phyloP scores from a whole-genome alignment of 73 alveolate genomes.

The Paramecium caudatum region DNA sequence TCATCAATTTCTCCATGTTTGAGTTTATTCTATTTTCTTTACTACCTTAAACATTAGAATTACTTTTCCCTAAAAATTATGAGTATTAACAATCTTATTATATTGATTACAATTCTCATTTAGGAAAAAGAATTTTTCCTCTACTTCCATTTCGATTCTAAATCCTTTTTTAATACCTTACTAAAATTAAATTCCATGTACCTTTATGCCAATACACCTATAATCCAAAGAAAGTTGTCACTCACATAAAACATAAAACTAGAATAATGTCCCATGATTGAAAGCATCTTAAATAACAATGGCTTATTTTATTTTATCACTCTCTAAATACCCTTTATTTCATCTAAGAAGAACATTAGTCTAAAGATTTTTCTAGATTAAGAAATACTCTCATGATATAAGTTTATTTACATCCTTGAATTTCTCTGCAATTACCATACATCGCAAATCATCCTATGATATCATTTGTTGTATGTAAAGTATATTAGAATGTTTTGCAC shows the following conservation, averaged over 20 bases:
- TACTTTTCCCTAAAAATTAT: slow-evolving; percentile 69
- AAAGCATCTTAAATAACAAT: slow-evolving; percentile 74
- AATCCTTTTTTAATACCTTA: slow-evolving; percentile 48
- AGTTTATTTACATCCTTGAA: slow-evolving; percentile 49
- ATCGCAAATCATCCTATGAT: slow-evolving; percentile 1
- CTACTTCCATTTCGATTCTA: slow-evolving; percentile 65
- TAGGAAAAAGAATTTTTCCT: slow-evolving; percentile 73
- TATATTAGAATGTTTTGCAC: slow-evolving; percentile 78
- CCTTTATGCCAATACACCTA: slow-evolving; percentile 65
- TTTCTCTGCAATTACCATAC: slow-evolving; percentile 65
- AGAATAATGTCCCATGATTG: slow-evolving; percentile 77
- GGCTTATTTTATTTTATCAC: slow-evolving; percentile 75
- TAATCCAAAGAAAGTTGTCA: slow-evolving; percentile 86
- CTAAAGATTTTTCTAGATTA: slow-evolving; percentile 86
- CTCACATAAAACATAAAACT: slow-evolving; percentile 86
- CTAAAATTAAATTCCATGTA: slow-evolving; percentile 1
- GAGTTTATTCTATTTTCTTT: slow-evolving; percentile 11
- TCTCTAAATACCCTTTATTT: slow-evolving; percentile 78
- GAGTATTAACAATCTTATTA: slow-evolving; percentile 38
- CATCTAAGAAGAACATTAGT: slow-evolving; percentile 81
- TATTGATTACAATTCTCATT: slow-evolving; percentile 60
- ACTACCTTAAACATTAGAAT: not conserved
- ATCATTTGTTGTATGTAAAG: slow-evolving; percentile 38
- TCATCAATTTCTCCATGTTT: slow-evolving; percentile 1
- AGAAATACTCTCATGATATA: slow-evolving; percentile 78